phyloP scores from a whole-genome alignment of 768 basidiomycete genomes.

The Kwoniella europaea region DNA sequence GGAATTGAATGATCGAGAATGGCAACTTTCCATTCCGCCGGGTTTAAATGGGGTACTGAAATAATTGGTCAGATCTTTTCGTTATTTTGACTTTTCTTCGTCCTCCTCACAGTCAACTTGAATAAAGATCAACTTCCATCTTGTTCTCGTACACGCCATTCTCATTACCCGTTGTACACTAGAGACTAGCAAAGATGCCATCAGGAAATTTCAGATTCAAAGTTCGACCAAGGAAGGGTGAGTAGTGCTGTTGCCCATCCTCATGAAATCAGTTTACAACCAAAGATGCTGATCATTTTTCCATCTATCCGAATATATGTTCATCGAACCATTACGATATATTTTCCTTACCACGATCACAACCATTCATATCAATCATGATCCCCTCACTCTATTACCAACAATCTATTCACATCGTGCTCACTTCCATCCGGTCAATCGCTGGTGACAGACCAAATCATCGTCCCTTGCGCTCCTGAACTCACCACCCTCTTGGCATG shows the following conservation, averaged over 20 bases:
- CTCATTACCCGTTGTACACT: not conserved
- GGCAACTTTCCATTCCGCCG: too few relatives aligned
- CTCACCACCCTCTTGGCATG: conserved; percentile 54
- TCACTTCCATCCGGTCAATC: not conserved
- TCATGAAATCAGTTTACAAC: not conserved
- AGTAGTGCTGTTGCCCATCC: not conserved
- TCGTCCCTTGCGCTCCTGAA: conserved; percentile 46
- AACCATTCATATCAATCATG: too few relatives aligned
- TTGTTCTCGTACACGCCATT: not conserved
- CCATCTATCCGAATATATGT: too few relatives aligned
- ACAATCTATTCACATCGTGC: too few relatives aligned
- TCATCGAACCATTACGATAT: too few relatives aligned
- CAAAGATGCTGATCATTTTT: too few relatives aligned
- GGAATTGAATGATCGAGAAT: too few relatives aligned
- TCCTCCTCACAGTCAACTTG: not conserved
- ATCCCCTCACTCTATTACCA: too few relatives aligned
- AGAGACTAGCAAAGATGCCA: conserved; percentile 11
- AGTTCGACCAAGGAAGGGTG: conserved; percentile 31
- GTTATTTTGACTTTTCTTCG: conserved; percentile 3
- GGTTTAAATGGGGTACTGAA: too few relatives aligned
- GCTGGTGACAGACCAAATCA: conserved; percentile 13
- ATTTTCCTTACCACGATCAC: too few relatives aligned
- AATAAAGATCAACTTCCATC: too few relatives aligned
- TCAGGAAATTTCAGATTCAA: conserved; percentile 30
- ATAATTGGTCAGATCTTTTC: not conserved